Evolutionary conservation across 148 eudicot species (phyloP).

Genomic region (Limonium bicolor): DNA sequence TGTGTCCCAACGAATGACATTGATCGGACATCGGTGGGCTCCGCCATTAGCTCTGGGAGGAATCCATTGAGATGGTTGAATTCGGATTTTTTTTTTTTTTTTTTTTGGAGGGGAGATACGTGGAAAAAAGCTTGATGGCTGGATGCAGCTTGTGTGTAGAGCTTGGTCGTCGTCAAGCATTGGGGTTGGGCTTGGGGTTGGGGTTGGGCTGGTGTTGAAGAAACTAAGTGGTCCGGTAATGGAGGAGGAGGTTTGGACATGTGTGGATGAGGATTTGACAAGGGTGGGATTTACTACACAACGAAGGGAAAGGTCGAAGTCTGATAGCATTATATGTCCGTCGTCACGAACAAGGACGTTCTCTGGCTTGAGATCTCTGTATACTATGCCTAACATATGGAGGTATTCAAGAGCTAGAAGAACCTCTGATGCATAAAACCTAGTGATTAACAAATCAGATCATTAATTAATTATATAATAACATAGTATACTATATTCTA

Average conservation of each 20-base stretch:
- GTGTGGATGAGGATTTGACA: constrained; percentile 3
- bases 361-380: constrained; percentile 2
- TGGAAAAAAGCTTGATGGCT: constrained; percentile 3
- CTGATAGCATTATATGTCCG: constrained; percentile 7
- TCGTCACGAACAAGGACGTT: constrained; percentile 5
- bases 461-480: neutral
- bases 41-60: constrained; percentile 9
- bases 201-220: neutral
- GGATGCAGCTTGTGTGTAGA: neutral
- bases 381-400: constrained; percentile 7
- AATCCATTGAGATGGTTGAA: constrained; percentile 3
- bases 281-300: constrained; percentile 7
- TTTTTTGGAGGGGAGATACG: constrained; percentile 6
- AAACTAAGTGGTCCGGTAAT: neutral
- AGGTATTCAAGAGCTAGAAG: constrained; percentile 2
- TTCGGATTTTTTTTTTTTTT: constrained; percentile 6
- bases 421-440: constrained; percentile 3
- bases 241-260: neutral
- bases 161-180: neutral
- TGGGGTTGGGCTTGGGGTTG: neutral
- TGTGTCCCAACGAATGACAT: constrained; percentile 9
- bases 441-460: neutral
- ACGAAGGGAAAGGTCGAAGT: constrained; percentile 6
- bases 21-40: constrained; percentile 5
- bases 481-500: neutral